Conservation (phyloP, 2,329 filamentous ascomycete species). For the Cytospora piceicola region DNA sequence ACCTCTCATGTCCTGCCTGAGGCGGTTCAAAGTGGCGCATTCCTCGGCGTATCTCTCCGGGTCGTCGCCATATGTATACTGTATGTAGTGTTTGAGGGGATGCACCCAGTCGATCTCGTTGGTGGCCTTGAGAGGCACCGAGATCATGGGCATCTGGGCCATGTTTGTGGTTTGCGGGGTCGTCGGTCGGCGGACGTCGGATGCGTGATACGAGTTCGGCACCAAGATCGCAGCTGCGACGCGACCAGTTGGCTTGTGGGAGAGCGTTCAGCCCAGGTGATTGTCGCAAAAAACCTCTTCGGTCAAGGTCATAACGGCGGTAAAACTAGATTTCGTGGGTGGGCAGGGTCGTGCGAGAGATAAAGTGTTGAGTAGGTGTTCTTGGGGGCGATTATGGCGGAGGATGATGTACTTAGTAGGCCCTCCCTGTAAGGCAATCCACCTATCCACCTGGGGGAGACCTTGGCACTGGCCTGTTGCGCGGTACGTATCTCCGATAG, state of each 20-base stretch:
- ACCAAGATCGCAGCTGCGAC: slow-evolving; percentile 27
- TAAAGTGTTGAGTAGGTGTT: slow-evolving; percentile 17
- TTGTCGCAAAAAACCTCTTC: slow-evolving; percentile 5
- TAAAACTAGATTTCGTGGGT: background rate
- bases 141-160: slow-evolving; percentile 93
- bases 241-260: slow-evolving; percentile 13
- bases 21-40: slow-evolving; percentile 88
- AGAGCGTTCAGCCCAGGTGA: slow-evolving; percentile 23
- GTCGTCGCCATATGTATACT: slow-evolving; percentile 92
- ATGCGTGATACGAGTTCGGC: slow-evolving; percentile 6
- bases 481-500: slow-evolving; percentile 15
- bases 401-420: slow-evolving; percentile 27
- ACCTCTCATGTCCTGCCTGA: slow-evolving; percentile 97
- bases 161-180: slow-evolving; percentile 47
- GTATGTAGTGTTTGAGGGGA: slow-evolving; percentile 91
- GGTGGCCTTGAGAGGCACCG: slow-evolving; percentile 87
- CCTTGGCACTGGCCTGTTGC: background rate
- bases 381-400: slow-evolving; percentile 3
- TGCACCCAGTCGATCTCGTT: slow-evolving; percentile 98
- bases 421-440: slow-evolving; percentile 5
- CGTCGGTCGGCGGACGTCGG: slow-evolving; percentile 26
- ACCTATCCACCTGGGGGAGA: slow-evolving; percentile 7
- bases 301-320: slow-evolving; percentile 28
- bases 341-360: slow-evolving; percentile 12
- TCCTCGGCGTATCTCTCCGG: slow-evolving; percentile 95